Conservation (phyloP, 2,329 filamentous ascomycete species). For the Biscogniauxia marginata region DNA sequence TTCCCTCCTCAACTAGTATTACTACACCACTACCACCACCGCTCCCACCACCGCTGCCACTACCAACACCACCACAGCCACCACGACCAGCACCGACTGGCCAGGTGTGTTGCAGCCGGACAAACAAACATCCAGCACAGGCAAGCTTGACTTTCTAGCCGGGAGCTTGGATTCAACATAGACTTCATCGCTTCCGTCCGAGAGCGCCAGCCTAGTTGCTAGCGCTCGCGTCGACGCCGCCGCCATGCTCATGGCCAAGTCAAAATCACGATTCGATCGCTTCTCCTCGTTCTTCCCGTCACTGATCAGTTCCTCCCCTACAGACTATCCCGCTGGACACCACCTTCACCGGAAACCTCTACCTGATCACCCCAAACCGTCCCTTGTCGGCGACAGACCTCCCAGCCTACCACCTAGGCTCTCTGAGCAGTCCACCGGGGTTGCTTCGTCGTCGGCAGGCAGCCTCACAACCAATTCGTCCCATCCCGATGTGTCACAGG, state of each 20-base stretch:
- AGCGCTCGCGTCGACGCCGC: conserved; percentile 3
- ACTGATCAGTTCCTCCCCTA: conserved; percentile 26
- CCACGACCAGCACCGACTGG: neutral
- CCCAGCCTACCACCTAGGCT: conserved; percentile 8
- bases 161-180: neutral
- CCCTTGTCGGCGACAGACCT: conserved; percentile 16
- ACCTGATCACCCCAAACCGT: conserved; percentile 18
- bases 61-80: neutral
- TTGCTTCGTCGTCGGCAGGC: neutral
- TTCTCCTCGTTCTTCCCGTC: conserved; percentile 33
- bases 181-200: neutral
- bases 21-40: neutral
- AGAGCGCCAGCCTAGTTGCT: conserved; percentile 4
- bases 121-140: neutral
- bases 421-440: conserved; percentile 4
- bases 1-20: neutral
- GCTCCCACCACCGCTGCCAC: neutral
- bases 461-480: neutral
- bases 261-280: conserved; percentile 28
- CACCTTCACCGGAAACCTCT: conserved; percentile 27
- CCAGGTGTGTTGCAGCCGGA: neutral
- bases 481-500: conserved; percentile 1
- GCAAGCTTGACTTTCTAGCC: neutral
- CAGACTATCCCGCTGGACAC: conserved; percentile 21
- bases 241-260: conserved; percentile 13